Conservation (phyloP, 129 eudicot genomes). For the Helianthus tuberosus region DNA sequence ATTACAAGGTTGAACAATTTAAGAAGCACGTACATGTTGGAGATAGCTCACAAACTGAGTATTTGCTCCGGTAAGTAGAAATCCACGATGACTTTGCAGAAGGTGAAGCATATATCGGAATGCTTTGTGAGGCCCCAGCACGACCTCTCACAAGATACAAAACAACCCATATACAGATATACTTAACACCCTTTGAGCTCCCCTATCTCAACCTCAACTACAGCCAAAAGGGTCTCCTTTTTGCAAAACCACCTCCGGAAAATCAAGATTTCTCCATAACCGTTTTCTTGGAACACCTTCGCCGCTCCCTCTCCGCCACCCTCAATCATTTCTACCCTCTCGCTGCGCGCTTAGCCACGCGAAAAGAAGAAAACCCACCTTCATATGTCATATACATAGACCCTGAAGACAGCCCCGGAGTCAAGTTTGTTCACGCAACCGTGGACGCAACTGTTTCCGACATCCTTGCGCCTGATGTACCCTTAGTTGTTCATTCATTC, state of each 20-base stretch:
- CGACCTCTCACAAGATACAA: constrained; percentile 19
- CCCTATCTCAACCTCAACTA: constrained; percentile 35
- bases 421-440: constrained; percentile 44
- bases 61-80: too few species aligned
- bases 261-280: constrained; percentile 32
- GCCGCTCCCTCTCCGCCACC: constrained; percentile 41
- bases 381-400: constrained; percentile 38
- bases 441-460: constrained; percentile 32
- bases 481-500: constrained; percentile 42
- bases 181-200: constrained; percentile 46
- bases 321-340: constrained; percentile 52
- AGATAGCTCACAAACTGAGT: too few species aligned
- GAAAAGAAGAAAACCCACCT: constrained; percentile 37
- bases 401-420: constrained; percentile 47
- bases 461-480: constrained; percentile 41
- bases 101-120: constrained; percentile 41
- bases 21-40: too few species aligned
- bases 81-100: background rate
- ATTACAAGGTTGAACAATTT: too few species aligned
- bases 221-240: constrained; percentile 60
- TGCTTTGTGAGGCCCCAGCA: constrained; percentile 45
- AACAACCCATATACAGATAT: constrained; percentile 38
- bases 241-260: constrained; percentile 23
- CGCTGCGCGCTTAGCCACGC: constrained; percentile 48
- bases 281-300: constrained; percentile 38